Evolutionary conservation across 139 green algal genomes (phyloP).

Genomic region (Chlorella sp.): DNA sequence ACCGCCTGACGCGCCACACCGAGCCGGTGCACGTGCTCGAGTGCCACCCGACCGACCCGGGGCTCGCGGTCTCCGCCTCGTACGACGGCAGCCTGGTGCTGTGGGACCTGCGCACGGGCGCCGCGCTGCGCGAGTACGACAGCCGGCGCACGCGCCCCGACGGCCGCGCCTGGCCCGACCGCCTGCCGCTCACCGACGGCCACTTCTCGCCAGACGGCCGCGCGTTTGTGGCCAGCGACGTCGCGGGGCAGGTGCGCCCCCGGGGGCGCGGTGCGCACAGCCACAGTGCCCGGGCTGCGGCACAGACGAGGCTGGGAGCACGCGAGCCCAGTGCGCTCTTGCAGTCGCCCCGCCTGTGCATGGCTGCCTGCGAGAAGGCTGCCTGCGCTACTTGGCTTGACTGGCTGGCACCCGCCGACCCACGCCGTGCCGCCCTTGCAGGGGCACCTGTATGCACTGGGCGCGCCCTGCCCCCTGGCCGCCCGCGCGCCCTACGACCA

Average conservation of each 20-base stretch:
- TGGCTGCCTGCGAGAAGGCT: no score
- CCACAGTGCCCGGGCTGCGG: no score
- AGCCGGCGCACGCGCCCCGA: conserved; percentile 56
- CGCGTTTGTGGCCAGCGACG: conserved; percentile 53
- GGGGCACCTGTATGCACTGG: conserved; percentile 9
- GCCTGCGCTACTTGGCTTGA: no score
- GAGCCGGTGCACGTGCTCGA: conserved; percentile 66
- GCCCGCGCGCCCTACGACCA: conserved; percentile 73
- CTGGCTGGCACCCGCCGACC: no score
- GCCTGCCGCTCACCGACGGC: conserved; percentile 71
- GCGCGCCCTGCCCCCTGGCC: conserved; percentile 12
- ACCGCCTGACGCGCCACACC: conserved; percentile 54
- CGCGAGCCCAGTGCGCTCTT: no score
- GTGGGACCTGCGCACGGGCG: conserved; percentile 61
- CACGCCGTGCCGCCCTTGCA: no score
- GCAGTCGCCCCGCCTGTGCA: no score
- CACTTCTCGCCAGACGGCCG: conserved; percentile 62
- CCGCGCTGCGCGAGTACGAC: conserved; percentile 45
- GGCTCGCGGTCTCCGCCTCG: conserved; percentile 63
- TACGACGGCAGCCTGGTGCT: conserved; percentile 75
- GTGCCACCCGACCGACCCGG: conserved; percentile 63
- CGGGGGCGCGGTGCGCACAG: no score
- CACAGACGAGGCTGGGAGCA: no score
- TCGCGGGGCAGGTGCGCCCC: conserved; percentile 72
- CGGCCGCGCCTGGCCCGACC: conserved; percentile 54